These are phyloP conservation scores for Heliocybe sulcata DNA, from an alignment of 1,284 basidiomycete genomes.

Conservation along the genomic window DNA sequence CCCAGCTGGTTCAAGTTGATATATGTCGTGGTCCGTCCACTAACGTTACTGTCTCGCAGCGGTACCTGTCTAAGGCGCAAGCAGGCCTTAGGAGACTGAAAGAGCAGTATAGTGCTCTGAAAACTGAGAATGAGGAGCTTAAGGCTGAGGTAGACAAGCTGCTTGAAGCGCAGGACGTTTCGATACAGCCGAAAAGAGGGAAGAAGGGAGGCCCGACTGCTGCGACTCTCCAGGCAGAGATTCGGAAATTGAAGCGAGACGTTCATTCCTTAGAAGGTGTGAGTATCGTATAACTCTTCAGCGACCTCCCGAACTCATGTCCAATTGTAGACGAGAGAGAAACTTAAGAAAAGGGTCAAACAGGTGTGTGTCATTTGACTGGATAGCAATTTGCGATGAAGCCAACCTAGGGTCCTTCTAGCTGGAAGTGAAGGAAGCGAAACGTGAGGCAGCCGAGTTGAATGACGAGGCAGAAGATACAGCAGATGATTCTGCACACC, in stretches of 20 bases:
- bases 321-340: slow-evolving; percentile 16
- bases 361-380: slow-evolving; percentile 13
- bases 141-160: slow-evolving; percentile 18
- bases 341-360: slow-evolving; percentile 21
- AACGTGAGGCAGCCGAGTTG: slow-evolving; percentile 31
- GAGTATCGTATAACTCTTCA: background rate
- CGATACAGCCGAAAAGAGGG: slow-evolving; percentile 18
- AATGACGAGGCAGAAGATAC: slow-evolving; percentile 19
- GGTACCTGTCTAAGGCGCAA: slow-evolving; percentile 13
- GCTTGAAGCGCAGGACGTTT: slow-evolving; percentile 16
- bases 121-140: slow-evolving; percentile 18
- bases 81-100: slow-evolving; percentile 13
- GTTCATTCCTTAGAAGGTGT: slow-evolving; percentile 22
- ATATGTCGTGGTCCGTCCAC: background rate
- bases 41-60: background rate
- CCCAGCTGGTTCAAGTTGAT: background rate
- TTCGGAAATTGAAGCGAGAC: slow-evolving; percentile 17
- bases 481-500: slow-evolving; percentile 23
- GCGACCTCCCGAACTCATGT: background rate
- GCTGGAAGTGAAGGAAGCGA: slow-evolving; percentile 28
- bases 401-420: slow-evolving; percentile 10
- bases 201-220: slow-evolving; percentile 13
- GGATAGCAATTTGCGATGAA: too few species aligned
- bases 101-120: slow-evolving; percentile 13
- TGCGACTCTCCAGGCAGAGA: slow-evolving; percentile 14